Percentiles rank a stretch among this genome's conserved stretches.
phyloP scores from a whole-genome alignment of 176 grass and related monocot species.

The Eragrostis curvula region DNA sequence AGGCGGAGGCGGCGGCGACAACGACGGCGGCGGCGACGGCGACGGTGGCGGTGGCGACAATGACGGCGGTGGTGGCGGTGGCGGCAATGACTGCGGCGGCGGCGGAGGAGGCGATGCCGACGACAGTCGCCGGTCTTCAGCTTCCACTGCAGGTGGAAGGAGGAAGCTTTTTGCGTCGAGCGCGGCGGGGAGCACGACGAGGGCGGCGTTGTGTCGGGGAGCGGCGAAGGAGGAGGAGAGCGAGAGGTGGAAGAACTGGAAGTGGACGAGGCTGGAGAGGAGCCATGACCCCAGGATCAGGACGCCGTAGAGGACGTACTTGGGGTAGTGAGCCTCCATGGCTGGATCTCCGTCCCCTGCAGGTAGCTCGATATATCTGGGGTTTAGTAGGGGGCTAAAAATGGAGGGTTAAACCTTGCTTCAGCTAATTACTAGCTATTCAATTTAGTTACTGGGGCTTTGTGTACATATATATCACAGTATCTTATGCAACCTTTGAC shows the following conservation, averaged over 20 bases:
- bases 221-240: not conserved
- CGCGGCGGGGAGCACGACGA: constrained; percentile 22
- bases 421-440: not conserved
- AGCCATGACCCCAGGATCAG: constrained; percentile 48
- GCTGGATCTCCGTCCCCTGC: not conserved
- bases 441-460: not conserved
- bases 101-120: not conserved
- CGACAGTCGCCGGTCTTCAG: not conserved
- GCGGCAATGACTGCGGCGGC: no score
- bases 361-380: not conserved
- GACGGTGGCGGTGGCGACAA: no score
- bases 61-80: no score
- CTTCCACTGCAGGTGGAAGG: not conserved
- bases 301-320: constrained; percentile 41
- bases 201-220: not conserved
- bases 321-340: constrained; percentile 51
- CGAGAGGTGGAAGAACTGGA: constrained; percentile 32
- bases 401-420: not conserved
- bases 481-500: constrained; percentile 36
- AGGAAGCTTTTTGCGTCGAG: constrained; percentile 7
- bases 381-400: constrained; percentile 12
- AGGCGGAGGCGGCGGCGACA: not conserved
- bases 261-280: constrained; percentile 43
- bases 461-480: not conserved
- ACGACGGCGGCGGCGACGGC: no score